Base-by-base conservation (phyloP, 1,284 basidiomycete species). In the Farysia itapuensis region DNA sequence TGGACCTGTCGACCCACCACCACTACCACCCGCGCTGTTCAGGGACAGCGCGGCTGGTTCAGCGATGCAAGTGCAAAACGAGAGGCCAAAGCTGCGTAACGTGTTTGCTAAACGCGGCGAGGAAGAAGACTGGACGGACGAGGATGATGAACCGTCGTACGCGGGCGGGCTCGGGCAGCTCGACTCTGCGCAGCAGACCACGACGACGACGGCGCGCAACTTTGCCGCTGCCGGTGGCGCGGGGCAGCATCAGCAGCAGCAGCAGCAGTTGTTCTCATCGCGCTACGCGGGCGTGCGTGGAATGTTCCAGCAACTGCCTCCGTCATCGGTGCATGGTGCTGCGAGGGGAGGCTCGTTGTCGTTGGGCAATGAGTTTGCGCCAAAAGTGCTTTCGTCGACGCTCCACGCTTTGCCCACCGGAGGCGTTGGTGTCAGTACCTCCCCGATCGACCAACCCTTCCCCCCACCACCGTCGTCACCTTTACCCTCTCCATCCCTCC, bases 91-190 rank as follows among this genome's bases (percentile, higher is more conserved):
- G 24, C 29, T 72, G 15, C 54, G 70, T 20, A 68, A 72, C 31
- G 70, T 72, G n/a, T 72, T 72, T 43, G 65, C 70, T 1, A 43
- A 58, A 32, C 40, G 58, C 4, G n/a, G n/a, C n/a, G 61, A 64
- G 3, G 50, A 50, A 18, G 68, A 71, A 22, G 68, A 67, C 31
- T 70, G 68, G 64, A 65, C 59, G 4, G 70, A 72, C 42, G 70
- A 70, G 34, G 70, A 71, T 3, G 70, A 70, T n/a, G 56, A 54
- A 33, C 61, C 58, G 13, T 26, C 50, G 7, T 72, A 71, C 36
- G 46, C 48, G 1, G 70, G 70, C 29, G 70, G 70, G 0, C 35
- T 72, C 0, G 70, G 70, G 4, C 70, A 72, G 53, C 43, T 70
- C 24, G 63, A 63, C 22, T 54, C 64, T 6, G 34, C 18, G 18